Evolutionary conservation across 768 basidiomycete species (phyloP).

Genomic region (Pulveroboletus sp.): DNA sequence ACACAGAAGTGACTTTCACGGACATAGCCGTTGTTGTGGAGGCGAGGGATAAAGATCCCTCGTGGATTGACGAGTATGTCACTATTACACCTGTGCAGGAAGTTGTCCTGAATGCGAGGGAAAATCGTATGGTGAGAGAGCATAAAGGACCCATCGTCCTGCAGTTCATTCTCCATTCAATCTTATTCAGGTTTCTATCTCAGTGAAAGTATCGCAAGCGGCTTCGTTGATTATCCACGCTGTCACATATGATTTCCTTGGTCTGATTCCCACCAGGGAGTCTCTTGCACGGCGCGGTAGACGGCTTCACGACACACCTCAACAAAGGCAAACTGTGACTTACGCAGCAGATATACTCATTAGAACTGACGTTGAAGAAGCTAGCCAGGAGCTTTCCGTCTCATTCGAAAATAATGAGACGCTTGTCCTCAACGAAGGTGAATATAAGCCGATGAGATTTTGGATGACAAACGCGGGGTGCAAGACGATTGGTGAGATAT

Average conservation of each 20-base stretch:
- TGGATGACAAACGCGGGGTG: slow-evolving; percentile 67
- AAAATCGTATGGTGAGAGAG: slow-evolving; percentile 60
- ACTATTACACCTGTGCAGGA: slow-evolving; percentile 61
- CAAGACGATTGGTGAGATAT: slow-evolving; percentile 59
- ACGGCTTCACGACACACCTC: slow-evolving; percentile 69
- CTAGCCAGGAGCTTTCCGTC: slow-evolving; percentile 59
- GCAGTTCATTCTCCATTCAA: neutral
- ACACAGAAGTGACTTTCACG: slow-evolving; percentile 66
- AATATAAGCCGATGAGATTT: slow-evolving; percentile 51
- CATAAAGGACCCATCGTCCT: neutral
- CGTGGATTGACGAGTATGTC: slow-evolving; percentile 38
- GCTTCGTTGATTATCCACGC: slow-evolving; percentile 54
- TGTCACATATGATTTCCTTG: slow-evolving; percentile 66
- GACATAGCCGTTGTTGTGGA: slow-evolving; percentile 57
- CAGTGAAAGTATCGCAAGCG: slow-evolving; percentile 50
- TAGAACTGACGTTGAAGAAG: slow-evolving; percentile 57
- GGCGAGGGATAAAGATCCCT: slow-evolving; percentile 27
- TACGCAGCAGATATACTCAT: slow-evolving; percentile 70
- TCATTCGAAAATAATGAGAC: slow-evolving; percentile 52
- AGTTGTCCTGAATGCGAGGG: slow-evolving; percentile 57
- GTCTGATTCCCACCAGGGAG: slow-evolving; percentile 65
- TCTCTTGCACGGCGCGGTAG: slow-evolving; percentile 66
- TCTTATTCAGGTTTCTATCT: slow-evolving; percentile 52
- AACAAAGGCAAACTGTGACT: slow-evolving; percentile 61
- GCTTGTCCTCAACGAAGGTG: slow-evolving; percentile 62